Evolutionary conservation across 441 rosid genomes (phyloP).

Genomic region (Corymbia calophylla): DNA sequence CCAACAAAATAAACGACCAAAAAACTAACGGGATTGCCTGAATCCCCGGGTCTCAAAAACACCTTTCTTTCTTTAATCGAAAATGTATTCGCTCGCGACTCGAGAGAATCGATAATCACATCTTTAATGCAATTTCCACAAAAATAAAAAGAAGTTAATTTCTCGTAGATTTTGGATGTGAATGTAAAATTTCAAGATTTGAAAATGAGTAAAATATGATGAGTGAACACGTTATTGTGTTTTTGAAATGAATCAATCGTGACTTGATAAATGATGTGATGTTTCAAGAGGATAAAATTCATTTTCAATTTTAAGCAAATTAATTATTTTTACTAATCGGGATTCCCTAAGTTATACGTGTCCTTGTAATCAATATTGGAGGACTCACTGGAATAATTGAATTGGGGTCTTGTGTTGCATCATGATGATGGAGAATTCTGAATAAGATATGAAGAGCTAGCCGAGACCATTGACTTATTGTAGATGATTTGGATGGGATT

Average conservation of each 20-base stretch:
- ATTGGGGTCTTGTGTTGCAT: neutral
- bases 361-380: neutral
- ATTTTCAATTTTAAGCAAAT: neutral
- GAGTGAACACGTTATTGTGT: neutral
- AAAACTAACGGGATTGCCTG: neutral
- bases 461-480: neutral
- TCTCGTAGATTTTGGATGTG: neutral
- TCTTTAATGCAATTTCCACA: neutral
- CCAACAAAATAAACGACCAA: neutral
- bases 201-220: neutral
- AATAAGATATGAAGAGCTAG: neutral
- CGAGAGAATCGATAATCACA: neutral
- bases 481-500: neutral
- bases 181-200: neutral
- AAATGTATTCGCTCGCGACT: neutral
- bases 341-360: neutral
- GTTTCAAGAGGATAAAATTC: neutral
- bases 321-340: neutral
- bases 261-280: neutral
- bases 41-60: neutral
- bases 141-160: neutral
- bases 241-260: neutral
- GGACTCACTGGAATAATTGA: neutral
- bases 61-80: neutral
- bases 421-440: neutral